Percentiles rank a stretch among this genome's conserved stretches.
These are phyloP conservation scores for Endotrypanum monterogeii DNA, from an alignment of 208 protist species.

Conservation along the genomic window DNA sequence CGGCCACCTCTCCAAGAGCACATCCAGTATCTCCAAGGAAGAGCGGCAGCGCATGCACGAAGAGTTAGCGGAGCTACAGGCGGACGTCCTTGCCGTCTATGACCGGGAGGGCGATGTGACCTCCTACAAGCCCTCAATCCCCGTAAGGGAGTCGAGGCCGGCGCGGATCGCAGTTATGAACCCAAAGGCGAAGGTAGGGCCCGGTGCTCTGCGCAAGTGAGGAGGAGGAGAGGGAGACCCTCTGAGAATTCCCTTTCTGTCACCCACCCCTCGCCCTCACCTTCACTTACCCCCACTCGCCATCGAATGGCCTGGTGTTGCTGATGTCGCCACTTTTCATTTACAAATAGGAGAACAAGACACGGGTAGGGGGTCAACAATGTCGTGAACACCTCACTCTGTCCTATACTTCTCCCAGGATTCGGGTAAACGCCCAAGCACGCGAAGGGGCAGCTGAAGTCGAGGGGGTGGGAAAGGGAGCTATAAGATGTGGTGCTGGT, in stretches of 20 bases:
- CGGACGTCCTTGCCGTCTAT: constrained; percentile 52
- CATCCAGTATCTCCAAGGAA: constrained; percentile 29
- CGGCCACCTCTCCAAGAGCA: constrained; percentile 31
- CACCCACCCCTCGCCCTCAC: not conserved
- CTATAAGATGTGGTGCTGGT: no score
- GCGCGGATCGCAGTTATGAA: constrained; percentile 76
- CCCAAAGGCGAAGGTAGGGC: constrained; percentile 64
- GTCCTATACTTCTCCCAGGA: no score
- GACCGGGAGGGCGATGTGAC: constrained; percentile 79
- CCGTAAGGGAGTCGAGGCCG: constrained; percentile 34
- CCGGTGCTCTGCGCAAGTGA: constrained; percentile 62
- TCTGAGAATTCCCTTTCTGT: not conserved
- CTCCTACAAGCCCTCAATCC: constrained; percentile 56
- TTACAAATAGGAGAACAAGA: no score
- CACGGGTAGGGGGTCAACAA: no score
- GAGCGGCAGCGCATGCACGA: constrained; percentile 58
- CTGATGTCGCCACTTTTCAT: no score
- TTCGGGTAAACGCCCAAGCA: not conserved
- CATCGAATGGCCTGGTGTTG: no score
- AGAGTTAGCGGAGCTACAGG: constrained; percentile 61
- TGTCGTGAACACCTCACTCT: no score
- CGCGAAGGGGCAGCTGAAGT: no score
- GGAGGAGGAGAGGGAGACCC: constrained; percentile 3
- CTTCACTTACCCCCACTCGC: not conserved
- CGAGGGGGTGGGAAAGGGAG: no score